Conservation (phyloP, 495 filamentous ascomycete species). For the Barbatosphaeria neglecta region DNA sequence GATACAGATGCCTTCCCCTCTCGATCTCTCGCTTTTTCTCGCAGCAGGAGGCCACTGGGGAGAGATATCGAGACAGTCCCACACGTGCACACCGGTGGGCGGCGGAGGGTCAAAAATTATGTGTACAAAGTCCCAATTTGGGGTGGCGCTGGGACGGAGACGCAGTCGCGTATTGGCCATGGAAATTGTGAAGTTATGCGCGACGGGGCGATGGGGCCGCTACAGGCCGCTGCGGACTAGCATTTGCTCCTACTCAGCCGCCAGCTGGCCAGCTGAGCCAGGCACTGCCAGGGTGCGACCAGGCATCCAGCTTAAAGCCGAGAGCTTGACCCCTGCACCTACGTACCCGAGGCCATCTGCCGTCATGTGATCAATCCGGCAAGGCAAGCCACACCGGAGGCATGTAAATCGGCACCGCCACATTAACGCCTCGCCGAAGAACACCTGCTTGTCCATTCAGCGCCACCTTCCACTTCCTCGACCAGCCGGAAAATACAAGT, state of each 20-base stretch:
- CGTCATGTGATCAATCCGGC: too few relatives aligned
- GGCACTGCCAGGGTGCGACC: too few relatives aligned
- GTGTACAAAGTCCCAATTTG: neutral
- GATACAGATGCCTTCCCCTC: too few relatives aligned
- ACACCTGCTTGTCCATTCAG: too few relatives aligned
- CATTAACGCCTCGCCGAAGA: too few relatives aligned
- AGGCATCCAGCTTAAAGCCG: too few relatives aligned
- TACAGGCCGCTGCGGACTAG: neutral
- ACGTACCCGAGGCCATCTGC: neutral
- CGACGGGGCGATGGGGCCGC: neutral
- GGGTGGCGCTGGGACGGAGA: slow-evolving; percentile 2
- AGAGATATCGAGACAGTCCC: neutral
- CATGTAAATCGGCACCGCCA: too few relatives aligned
- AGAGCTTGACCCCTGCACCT: neutral
- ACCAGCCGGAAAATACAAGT: too few relatives aligned
- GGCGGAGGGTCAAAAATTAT: too few relatives aligned
- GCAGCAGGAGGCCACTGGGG: slow-evolving; percentile 11
- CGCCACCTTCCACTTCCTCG: too few relatives aligned
- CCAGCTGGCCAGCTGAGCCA: neutral
- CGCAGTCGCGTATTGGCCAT: slow-evolving; percentile 10
- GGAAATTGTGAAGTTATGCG: slow-evolving; percentile 15
- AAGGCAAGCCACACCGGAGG: too few relatives aligned
- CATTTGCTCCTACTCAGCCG: neutral
- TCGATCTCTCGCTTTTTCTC: too few relatives aligned
- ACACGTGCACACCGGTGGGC: neutral